phyloP scores from a whole-genome alignment of 2,329 filamentous ascomycete genomes.

The Thermoascus crustaceus region DNA sequence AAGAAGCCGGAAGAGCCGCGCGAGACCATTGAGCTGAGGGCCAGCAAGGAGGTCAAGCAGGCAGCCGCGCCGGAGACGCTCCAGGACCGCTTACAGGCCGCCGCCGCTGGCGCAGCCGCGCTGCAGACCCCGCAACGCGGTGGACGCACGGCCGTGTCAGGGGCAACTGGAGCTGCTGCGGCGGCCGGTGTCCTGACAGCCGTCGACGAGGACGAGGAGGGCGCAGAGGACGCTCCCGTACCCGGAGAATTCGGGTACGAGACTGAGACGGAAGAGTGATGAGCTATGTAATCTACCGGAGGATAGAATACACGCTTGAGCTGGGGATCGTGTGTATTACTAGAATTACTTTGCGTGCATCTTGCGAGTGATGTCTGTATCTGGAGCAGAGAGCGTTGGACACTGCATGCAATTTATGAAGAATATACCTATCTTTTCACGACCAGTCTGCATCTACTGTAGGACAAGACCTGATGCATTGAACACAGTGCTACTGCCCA shows the following conservation, averaged over 20 bases:
- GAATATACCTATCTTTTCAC: neutral
- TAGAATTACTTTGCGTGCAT: slow-evolving; percentile 25
- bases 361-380: neutral
- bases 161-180: slow-evolving; percentile 52
- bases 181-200: slow-evolving; percentile 76
- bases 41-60: slow-evolving; percentile 59
- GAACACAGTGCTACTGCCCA: too few species aligned
- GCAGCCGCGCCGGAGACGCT: slow-evolving; percentile 36
- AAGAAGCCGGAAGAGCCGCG: slow-evolving; percentile 71
- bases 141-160: slow-evolving; percentile 14
- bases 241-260: slow-evolving; percentile 41
- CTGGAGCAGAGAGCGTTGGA: neutral
- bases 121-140: slow-evolving; percentile 27
- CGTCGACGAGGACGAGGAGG: slow-evolving; percentile 62
- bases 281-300: slow-evolving; percentile 1
- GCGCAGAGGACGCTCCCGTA: slow-evolving; percentile 40
- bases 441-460: too few species aligned
- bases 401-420: neutral
- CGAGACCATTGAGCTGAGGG: slow-evolving; percentile 78
- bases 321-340: slow-evolving; percentile 30
- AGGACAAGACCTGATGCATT: too few species aligned
- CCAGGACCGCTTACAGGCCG: slow-evolving; percentile 36
- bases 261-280: slow-evolving; percentile 29
- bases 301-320: slow-evolving; percentile 8
- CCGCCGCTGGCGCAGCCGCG: slow-evolving; percentile 26